Percentiles rank a stretch among this genome's conserved stretches.
Evolutionary conservation across 2,329 filamentous ascomycete genomes (phyloP).

Genomic region (Microdochium paspali): DNA sequence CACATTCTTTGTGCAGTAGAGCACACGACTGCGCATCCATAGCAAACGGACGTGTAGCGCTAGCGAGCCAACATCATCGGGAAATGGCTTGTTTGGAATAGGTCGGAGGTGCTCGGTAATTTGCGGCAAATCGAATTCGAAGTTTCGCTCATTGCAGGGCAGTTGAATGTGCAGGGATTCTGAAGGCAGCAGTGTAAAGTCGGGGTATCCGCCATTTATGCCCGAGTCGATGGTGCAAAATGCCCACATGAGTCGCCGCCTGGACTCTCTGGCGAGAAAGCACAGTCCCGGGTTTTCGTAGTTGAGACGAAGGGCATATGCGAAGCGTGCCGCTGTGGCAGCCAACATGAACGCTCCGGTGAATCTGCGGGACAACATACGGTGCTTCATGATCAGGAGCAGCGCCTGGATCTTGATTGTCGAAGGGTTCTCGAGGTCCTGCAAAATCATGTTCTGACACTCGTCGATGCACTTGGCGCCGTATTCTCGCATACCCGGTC

Average conservation of each 20-base stretch:
- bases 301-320: constrained; percentile 38
- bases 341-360: constrained; percentile 38
- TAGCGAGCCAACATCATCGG: constrained; percentile 45
- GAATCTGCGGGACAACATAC: constrained; percentile 33
- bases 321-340: constrained; percentile 34
- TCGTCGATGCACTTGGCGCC: constrained; percentile 45
- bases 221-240: constrained; percentile 37
- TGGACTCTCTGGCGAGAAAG: constrained; percentile 32
- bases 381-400: constrained; percentile 36
- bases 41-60: constrained; percentile 47
- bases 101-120: constrained; percentile 36
- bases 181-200: constrained; percentile 34
- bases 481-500: constrained; percentile 39
- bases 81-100: constrained; percentile 31
- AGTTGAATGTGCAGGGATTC: constrained; percentile 34
- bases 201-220: constrained; percentile 34
- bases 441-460: constrained; percentile 41
- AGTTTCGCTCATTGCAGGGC: constrained; percentile 40
- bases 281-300: constrained; percentile 35
- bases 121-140: constrained; percentile 49
- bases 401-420: constrained; percentile 43
- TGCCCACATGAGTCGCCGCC: constrained; percentile 37
- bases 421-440: constrained; percentile 44
- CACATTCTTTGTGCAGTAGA: constrained; percentile 41
- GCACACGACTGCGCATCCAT: constrained; percentile 42